A percentile compares a stretch with the other conserved stretches of the same genome.
Conservation (phyloP, 169 alveolate species). For the Plasmodium yoelii region DNA sequence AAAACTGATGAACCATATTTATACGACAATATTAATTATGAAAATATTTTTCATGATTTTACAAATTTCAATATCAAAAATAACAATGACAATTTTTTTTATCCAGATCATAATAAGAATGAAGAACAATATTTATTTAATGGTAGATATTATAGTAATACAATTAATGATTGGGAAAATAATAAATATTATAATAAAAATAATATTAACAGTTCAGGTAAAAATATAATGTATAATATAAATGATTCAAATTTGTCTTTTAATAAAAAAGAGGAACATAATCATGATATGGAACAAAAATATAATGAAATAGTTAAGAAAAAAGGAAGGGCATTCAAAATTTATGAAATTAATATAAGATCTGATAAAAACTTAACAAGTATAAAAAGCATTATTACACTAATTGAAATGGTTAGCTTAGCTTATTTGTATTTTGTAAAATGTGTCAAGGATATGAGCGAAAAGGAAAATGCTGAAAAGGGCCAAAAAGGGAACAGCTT, state of each 20-base stretch:
- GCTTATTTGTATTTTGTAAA: constrained; percentile 24
- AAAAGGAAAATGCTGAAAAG: too few species aligned
- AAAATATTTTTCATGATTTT: too few species aligned
- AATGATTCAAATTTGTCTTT: too few species aligned
- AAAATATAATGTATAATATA: neutral
- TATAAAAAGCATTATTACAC: constrained; percentile 32
- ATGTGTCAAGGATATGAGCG: constrained; percentile 8
- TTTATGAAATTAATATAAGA: constrained; percentile 72
- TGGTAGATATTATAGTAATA: neutral
- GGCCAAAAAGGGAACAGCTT: neutral
- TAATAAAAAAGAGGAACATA: neutral
- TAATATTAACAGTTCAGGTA: neutral
- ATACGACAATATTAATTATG: neutral
- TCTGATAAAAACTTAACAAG: constrained; percentile 58
- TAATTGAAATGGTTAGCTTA: constrained; percentile 46
- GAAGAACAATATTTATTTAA: neutral
- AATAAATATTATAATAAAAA: neutral
- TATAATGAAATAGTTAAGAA: neutral
- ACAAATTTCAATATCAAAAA: neutral
- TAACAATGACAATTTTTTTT: neutral
- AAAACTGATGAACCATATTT: neutral
- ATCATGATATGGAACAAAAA: neutral
- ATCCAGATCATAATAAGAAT: neutral
- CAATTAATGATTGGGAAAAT: neutral
- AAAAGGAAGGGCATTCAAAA: neutral